A percentile compares a stretch with the other conserved stretches of the same genome.
These are phyloP conservation scores for Russula brevipes DNA, from an alignment of 768 basidiomycete genomes.

Conservation along the genomic window DNA sequence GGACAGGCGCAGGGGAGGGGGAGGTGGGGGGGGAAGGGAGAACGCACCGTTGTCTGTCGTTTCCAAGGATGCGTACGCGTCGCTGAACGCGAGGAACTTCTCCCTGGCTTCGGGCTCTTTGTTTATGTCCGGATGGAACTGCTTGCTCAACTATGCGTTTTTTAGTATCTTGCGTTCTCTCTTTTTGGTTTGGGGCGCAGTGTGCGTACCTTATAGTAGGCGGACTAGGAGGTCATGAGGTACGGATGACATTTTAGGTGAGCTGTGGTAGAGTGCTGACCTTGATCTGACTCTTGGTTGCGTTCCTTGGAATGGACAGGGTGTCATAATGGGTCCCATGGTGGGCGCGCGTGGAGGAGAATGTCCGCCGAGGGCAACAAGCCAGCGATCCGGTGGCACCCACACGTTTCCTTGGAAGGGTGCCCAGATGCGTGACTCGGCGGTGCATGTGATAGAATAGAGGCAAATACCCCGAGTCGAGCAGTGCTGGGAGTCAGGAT, in stretches of 20 bases:
- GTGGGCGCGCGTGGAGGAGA: background rate
- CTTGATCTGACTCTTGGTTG: conserved; percentile 36
- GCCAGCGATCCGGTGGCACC: background rate
- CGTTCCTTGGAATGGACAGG: conserved; percentile 33
- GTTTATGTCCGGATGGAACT: conserved; percentile 43
- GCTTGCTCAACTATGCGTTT: conserved; percentile 41
- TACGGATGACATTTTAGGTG: background rate
- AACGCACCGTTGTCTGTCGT: conserved; percentile 42
- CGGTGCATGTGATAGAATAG: background rate
- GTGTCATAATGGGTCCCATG: conserved; percentile 34
- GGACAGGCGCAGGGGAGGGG: background rate
- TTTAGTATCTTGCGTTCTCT: background rate
- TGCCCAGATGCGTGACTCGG: conserved; percentile 1
- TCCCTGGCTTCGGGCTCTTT: conserved; percentile 36
- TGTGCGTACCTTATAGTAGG: conserved; percentile 35
- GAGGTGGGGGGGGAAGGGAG: background rate
- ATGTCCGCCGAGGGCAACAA: conserved; percentile 3
- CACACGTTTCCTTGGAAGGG: background rate
- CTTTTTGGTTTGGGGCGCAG: background rate
- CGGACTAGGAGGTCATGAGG: conserved; percentile 28
- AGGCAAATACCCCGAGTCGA: no score
- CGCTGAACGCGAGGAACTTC: conserved; percentile 44
- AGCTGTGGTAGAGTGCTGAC: conserved; percentile 17
- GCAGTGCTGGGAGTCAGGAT: background rate
- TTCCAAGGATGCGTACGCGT: conserved; percentile 43